Evolutionary conservation across 495 filamentous ascomycete species (phyloP), one percentile per base, ranked within the genome.

Genomic region (Aspergillus nidulans): DNA sequence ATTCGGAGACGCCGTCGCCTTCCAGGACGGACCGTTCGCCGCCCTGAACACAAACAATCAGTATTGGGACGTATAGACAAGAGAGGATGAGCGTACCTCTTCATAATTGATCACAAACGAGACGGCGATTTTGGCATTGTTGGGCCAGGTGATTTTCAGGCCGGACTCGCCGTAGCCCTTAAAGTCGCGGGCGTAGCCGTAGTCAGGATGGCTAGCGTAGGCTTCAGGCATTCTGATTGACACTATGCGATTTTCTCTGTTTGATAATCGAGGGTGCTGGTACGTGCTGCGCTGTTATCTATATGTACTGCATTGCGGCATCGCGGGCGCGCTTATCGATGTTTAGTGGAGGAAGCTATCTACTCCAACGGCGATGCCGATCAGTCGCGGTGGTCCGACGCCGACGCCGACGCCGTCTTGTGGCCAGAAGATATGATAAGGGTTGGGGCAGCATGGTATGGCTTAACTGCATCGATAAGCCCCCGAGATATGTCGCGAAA

Each of bases 161-260:
- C 45, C 36, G 15, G 42, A 20, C 24, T 50, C 53, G 9, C 46
- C 46, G 24, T 56, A 56, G 8, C 53, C 53, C 7, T 41, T 43
- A 12, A 49, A 56, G 16, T 56, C 53, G n/a, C 53, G 53, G 34
- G 20, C 43, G 53, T 49, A 55, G 53, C 32, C 53, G 53, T 55
- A 55, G 32, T 55, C 53, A 7, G 53, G 53, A 34, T 55, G 53
- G 53, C 32, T 28, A 28, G 43, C 12, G 53, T 55, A 55, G 42
- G 38, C 21, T 41, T 47, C 43, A 4, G 53, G 53, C 53, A 55
- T 55, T 41, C 9, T 55, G 23, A 34, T 24, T 52, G 26, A 24
- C 4, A 4, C 5, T 18, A 39, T 6, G 10, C 16, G 5, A 13
- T n/a, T n/a, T n/a, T n/a, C n/a, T n/a, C 5, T 39, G 36, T 4